Conservation (phyloP, 2,329 filamentous ascomycete genomes). For the Akanthomyces muscarius region DNA sequence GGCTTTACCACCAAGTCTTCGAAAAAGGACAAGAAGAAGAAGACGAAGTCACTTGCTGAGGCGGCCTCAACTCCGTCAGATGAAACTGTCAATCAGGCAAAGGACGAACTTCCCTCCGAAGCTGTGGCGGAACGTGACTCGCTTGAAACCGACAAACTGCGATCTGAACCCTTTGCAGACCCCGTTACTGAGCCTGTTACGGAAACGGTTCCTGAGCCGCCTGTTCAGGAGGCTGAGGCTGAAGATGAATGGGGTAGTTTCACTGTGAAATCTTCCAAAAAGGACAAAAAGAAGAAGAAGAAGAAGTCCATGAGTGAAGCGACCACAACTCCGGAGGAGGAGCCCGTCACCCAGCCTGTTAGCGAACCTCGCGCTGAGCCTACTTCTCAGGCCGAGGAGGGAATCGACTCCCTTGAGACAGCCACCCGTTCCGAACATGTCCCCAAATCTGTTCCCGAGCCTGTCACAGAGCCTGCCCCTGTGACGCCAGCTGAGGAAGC, state of each 20-base stretch:
- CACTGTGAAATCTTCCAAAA: conserved; percentile 27
- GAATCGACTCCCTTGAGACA: not conserved
- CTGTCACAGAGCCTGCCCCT: not conserved
- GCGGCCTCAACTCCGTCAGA: too few species aligned
- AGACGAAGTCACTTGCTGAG: conserved; percentile 1
- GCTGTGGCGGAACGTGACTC: not conserved
- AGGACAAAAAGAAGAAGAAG: conserved; percentile 28
- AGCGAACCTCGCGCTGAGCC: not conserved
- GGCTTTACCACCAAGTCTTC: conserved; percentile 28
- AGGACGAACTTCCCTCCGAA: not conserved
- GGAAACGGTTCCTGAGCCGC: not conserved
- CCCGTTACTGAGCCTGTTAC: not conserved
- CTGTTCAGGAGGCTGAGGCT: conserved; percentile 17
- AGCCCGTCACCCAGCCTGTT: not conserved
- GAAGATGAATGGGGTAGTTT: conserved; percentile 30
- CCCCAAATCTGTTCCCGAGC: not conserved
- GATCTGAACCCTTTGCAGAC: not conserved
- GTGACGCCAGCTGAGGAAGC: not conserved
- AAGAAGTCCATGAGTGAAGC: conserved; percentile 17
- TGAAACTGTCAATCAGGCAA: too few species aligned
- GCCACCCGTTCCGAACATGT: not conserved
- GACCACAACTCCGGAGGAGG: not conserved
- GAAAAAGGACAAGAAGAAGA: conserved; percentile 30
- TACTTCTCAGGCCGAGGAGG: not conserved
- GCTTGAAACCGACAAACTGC: not conserved